Conservation (phyloP, 2,329 filamentous ascomycete genomes). For the Tricladium varicosporioides region DNA sequence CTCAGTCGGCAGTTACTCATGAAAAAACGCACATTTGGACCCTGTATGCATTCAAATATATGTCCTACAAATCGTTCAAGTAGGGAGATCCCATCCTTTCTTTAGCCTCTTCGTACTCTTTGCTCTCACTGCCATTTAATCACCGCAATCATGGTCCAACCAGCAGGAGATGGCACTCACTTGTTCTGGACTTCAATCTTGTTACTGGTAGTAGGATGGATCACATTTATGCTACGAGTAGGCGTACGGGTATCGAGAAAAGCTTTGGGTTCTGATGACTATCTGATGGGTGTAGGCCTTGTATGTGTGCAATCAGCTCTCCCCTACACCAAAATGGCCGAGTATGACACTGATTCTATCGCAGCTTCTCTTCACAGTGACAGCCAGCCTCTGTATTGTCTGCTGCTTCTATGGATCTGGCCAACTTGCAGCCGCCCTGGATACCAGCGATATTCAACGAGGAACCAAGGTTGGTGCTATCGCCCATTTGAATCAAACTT, state of each 20-base stretch:
- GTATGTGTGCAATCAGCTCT: conserved; percentile 25
- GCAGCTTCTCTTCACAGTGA: conserved; percentile 30
- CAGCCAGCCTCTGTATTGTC: conserved; percentile 28
- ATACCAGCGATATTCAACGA: conserved; percentile 16
- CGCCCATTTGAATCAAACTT: neutral
- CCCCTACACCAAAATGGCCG: neutral
- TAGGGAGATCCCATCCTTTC: neutral
- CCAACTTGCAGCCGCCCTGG: conserved; percentile 21
- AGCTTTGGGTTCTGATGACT: conserved; percentile 30
- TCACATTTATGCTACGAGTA: conserved; percentile 23
- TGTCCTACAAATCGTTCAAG: too few relatives aligned
- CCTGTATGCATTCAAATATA: too few relatives aligned
- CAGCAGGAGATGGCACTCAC: conserved; percentile 27
- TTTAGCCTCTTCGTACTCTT: too few relatives aligned
- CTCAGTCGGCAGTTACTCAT: too few relatives aligned
- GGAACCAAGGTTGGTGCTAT: conserved; percentile 24
- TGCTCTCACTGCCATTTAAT: too few relatives aligned
- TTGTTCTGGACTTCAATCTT: conserved; percentile 28
- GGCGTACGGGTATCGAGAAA: conserved; percentile 29
- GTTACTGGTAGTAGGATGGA: conserved; percentile 27
- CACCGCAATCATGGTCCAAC: conserved; percentile 23
- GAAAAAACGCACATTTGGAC: too few relatives aligned
- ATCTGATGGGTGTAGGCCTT: conserved; percentile 27
- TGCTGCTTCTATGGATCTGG: conserved; percentile 32
- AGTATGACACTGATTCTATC: conserved; percentile 8